A percentile compares a stretch with the other conserved stretches of the same genome.
Conservation (phyloP, 2,329 filamentous ascomycete species). For the Fusarium devonianum region DNA sequence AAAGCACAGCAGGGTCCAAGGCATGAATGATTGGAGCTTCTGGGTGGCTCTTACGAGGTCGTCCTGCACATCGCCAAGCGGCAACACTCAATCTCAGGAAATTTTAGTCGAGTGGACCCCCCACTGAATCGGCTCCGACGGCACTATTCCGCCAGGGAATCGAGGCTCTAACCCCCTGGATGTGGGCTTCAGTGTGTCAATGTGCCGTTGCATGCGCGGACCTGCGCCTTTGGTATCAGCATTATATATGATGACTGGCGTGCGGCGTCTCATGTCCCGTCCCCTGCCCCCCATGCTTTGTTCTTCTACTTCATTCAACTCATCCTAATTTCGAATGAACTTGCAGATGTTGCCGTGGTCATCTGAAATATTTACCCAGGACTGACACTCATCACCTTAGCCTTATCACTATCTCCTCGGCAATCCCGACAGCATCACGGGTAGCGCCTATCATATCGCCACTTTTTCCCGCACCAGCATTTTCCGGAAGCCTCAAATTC, state of each 20-base stretch:
- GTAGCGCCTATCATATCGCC: constrained; percentile 16
- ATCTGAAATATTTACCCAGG: not conserved
- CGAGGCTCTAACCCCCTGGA: constrained; percentile 41
- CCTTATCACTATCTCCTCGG: constrained; percentile 17
- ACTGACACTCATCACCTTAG: constrained; percentile 27
- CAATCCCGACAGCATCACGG: constrained; percentile 16
- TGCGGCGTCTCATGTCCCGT: constrained; percentile 16
- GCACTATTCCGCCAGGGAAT: constrained; percentile 39
- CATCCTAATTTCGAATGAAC: not conserved
- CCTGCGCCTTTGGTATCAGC: constrained; percentile 33
- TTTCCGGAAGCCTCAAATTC: constrained; percentile 26
- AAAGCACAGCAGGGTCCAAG: not conserved
- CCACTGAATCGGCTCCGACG: constrained; percentile 43
- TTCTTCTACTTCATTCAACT: not conserved
- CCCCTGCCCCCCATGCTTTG: constrained; percentile 14
- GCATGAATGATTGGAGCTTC: constrained; percentile 10
- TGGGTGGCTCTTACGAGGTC: constrained; percentile 31
- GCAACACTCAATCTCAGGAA: constrained; percentile 43
- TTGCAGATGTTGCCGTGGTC: not conserved
- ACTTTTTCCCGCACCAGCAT: constrained; percentile 11
- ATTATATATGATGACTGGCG: constrained; percentile 41
- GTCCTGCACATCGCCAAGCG: constrained; percentile 46
- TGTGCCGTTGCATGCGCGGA: constrained; percentile 30
- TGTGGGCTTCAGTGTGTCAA: constrained; percentile 38
- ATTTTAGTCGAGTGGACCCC: constrained; percentile 43